These are phyloP conservation scores for Sporisorium exsertum DNA, from an alignment of 1,284 basidiomycete species.

Conservation along the genomic window DNA sequence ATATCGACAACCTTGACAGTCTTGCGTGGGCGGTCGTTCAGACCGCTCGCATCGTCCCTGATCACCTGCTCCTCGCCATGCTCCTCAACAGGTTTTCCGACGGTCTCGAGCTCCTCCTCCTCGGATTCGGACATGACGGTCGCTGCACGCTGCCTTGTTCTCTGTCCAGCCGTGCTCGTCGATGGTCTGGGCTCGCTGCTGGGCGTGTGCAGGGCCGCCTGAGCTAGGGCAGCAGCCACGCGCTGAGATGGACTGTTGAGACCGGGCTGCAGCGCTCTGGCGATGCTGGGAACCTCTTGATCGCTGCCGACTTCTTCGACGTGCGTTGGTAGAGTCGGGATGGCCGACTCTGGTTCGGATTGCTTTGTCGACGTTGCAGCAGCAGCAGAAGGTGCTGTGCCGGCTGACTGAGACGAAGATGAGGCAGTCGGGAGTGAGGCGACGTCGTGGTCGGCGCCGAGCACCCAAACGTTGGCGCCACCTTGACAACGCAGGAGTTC, in stretches of 20 bases:
- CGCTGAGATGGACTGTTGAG: slow-evolving; percentile 17
- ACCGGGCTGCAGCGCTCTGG: neutral
- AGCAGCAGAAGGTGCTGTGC: neutral
- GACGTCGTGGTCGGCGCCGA: slow-evolving; percentile 30
- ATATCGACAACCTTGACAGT: slow-evolving; percentile 38
- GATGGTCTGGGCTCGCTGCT: neutral
- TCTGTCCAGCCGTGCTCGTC: neutral
- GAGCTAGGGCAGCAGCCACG: slow-evolving; percentile 30
- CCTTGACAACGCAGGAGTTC: slow-evolving; percentile 42
- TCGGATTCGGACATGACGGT: slow-evolving; percentile 51
- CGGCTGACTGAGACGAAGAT: neutral
- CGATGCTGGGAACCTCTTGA: slow-evolving; percentile 4
- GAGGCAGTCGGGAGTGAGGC: neutral
- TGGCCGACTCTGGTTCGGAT: neutral
- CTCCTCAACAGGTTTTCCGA: slow-evolving; percentile 19
- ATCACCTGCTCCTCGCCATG: neutral
- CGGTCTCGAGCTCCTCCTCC: slow-evolving; percentile 43
- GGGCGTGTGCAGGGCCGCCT: slow-evolving; percentile 10
- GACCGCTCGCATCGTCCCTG: slow-evolving; percentile 6
- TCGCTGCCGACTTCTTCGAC: slow-evolving; percentile 37
- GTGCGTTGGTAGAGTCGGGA: slow-evolving; percentile 9
- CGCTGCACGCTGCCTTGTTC: slow-evolving; percentile 24
- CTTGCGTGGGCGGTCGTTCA: slow-evolving; percentile 33
- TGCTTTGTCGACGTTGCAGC: neutral
- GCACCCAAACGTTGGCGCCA: slow-evolving; percentile 49